Conservation (phyloP, 169 alveolate species). For the Plasmodium blacklocki region DNA sequence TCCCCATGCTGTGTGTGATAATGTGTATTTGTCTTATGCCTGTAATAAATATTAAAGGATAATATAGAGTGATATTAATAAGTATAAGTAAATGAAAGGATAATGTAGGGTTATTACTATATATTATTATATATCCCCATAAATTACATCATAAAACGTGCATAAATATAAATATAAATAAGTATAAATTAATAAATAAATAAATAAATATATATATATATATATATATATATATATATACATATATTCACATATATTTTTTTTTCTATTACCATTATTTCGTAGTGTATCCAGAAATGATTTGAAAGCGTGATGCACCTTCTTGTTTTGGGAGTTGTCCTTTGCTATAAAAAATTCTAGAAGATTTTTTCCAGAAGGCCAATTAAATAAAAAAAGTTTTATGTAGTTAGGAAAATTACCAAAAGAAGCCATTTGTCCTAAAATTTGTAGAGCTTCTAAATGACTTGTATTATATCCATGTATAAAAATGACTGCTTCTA, state of each 20-base stretch:
- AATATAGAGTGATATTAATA: too few relatives aligned
- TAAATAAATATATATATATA: neutral
- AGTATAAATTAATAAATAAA: too few relatives aligned
- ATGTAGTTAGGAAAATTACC: constrained; percentile 89
- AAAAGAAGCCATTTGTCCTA: constrained; percentile 88
- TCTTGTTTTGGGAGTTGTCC: constrained; percentile 68
- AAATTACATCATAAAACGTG: neutral
- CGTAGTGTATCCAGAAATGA: constrained; percentile 76
- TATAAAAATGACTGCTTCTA: constrained; percentile 87
- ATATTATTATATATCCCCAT: too few relatives aligned
- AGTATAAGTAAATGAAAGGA: too few relatives aligned
- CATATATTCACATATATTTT: neutral
- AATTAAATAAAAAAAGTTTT: constrained; percentile 86
- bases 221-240: neutral
- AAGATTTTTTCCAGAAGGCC: constrained; percentile 87
- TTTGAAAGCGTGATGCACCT: constrained; percentile 77
- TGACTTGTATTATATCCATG: constrained; percentile 85
- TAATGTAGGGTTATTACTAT: neutral
- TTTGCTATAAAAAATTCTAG: constrained; percentile 79
- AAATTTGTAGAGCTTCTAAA: constrained; percentile 78
- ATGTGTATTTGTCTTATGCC: constrained; percentile 88
- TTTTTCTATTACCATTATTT: constrained; percentile 34
- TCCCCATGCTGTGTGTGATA: constrained; percentile 89
- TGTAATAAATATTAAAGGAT: neutral
- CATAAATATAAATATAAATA: neutral